Percentiles rank a stretch among this genome's conserved stretches.
Evolutionary conservation across 176 grass and related monocot species (phyloP).

Genomic region (Avena insularis): DNA sequence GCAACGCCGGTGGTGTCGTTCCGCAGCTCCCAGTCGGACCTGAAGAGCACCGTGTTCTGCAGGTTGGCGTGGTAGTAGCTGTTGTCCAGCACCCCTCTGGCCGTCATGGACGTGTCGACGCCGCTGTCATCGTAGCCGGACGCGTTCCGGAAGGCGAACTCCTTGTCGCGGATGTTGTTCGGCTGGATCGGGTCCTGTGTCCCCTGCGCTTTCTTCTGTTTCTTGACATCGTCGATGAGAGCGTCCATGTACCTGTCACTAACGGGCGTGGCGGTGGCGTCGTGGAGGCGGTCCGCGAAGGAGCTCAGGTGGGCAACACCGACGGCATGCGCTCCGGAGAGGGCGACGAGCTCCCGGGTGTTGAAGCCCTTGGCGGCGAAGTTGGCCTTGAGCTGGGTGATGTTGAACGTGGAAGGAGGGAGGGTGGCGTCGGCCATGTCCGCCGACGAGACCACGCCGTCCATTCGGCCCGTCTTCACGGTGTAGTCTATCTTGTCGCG

Average conservation of each 20-base stretch:
- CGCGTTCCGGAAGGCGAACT: neutral
- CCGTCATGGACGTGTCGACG: neutral
- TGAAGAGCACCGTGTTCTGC: conserved; percentile 42
- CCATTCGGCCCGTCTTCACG: conserved; percentile 34
- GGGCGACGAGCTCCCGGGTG: conserved; percentile 45
- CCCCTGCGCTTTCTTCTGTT: neutral
- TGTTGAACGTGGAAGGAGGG: conserved; percentile 26
- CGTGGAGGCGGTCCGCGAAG: conserved; percentile 43
- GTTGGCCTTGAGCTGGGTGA: conserved; percentile 29
- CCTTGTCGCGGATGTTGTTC: conserved; percentile 15
- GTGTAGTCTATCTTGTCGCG: conserved; percentile 26
- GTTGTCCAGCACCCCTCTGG: conserved; percentile 5
- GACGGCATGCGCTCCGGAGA: conserved; percentile 54
- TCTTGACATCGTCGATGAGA: neutral
- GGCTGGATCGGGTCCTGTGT: neutral
- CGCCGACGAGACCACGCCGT: conserved; percentile 42
- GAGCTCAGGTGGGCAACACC: conserved; percentile 41
- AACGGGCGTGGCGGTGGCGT: conserved; percentile 4
- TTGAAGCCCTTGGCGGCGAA: conserved; percentile 40
- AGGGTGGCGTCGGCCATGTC: conserved; percentile 30
- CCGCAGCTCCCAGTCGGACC: conserved; percentile 39
- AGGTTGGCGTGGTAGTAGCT: conserved; percentile 37
- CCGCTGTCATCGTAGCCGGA: neutral
- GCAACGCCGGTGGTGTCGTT: neutral
- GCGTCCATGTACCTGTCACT: neutral